These are phyloP conservation scores for Quillaja saponaria DNA, from an alignment of 306 rosid species.

Conservation along the genomic window DNA sequence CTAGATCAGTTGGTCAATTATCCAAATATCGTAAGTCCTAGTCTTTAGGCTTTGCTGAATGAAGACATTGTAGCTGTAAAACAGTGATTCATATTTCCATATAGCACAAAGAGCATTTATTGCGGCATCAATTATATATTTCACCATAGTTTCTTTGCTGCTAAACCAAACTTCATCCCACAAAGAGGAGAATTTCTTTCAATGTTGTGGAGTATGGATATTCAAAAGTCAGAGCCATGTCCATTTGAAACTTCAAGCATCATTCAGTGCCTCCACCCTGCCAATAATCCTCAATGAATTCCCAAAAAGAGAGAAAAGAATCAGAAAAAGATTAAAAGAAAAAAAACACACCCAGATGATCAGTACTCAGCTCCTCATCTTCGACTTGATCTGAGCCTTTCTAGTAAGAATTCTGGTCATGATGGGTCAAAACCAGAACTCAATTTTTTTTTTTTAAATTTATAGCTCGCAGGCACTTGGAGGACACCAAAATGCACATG, in stretches of 20 bases:
- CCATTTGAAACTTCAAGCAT: conserved; percentile 49
- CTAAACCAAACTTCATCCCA: conserved; percentile 31
- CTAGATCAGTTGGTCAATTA: too few species aligned
- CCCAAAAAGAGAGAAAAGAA: conserved; percentile 12
- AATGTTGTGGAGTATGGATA: conserved; percentile 56
- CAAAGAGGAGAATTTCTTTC: conserved; percentile 17
- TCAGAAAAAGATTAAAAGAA: conserved; percentile 18
- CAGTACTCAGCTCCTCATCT: conserved; percentile 27
- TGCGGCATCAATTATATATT: conserved; percentile 33
- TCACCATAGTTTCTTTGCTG: conserved; percentile 28
- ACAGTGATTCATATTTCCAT: conserved; percentile 46
- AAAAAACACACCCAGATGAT: conserved; percentile 28
- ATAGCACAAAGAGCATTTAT: conserved; percentile 40
- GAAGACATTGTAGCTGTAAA: conserved; percentile 78
- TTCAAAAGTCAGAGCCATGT: conserved; percentile 35
- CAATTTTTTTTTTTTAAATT: conserved; percentile 56
- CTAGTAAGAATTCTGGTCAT: conserved; percentile 40
- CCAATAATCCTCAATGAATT: conserved; percentile 32
- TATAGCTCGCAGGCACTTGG: conserved; percentile 97
- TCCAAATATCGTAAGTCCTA: too few species aligned
- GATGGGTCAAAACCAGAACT: conserved; percentile 56
- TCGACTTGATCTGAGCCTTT: conserved; percentile 70
- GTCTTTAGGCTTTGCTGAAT: conserved; percentile 54
- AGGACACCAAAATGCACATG: conserved; percentile 97
- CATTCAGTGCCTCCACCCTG: conserved; percentile 32